These are phyloP conservation scores for Apiotrichum laibachii DNA, from an alignment of 1,284 basidiomycete genomes.

Conservation along the genomic window DNA sequence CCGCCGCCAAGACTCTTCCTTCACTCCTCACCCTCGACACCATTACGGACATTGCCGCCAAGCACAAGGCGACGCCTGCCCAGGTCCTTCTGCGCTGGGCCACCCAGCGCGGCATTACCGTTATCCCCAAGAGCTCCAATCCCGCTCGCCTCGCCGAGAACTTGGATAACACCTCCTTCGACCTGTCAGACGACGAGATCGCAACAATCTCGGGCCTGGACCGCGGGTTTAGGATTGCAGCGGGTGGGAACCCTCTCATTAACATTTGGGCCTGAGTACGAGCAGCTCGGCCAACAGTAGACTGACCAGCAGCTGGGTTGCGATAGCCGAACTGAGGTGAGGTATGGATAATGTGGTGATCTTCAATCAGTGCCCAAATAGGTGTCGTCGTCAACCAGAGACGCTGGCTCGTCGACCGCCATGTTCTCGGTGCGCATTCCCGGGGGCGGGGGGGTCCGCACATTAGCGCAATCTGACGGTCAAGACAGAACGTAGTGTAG, in stretches of 20 bases:
- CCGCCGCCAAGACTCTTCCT: conserved; percentile 17
- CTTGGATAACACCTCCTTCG: conserved; percentile 60
- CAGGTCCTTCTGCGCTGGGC: conserved; percentile 50
- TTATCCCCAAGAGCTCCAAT: conserved; percentile 60
- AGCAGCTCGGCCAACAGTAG: too few relatives aligned
- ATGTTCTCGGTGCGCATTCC: too few relatives aligned
- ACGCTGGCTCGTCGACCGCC: too few relatives aligned
- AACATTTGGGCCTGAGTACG: conserved; percentile 58
- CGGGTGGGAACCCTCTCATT: conserved; percentile 62
- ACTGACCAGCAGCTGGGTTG: too few relatives aligned
- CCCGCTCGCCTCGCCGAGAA: conserved; percentile 61
- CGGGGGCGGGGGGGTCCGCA: too few relatives aligned
- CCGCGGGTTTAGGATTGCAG: conserved; percentile 64
- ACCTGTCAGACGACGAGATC: conserved; percentile 62
- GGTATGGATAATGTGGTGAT: too few relatives aligned
- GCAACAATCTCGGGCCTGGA: conserved; percentile 63
- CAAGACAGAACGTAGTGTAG: too few relatives aligned
- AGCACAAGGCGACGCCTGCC: conserved; percentile 29
- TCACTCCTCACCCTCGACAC: conserved; percentile 53
- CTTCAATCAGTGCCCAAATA: too few relatives aligned
- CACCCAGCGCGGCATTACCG: conserved; percentile 57
- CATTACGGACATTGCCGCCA: conserved; percentile 56
- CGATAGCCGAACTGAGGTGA: too few relatives aligned
- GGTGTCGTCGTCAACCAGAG: too few relatives aligned
- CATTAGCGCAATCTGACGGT: too few relatives aligned